A percentile compares a stretch with the other conserved stretches of the same genome.
Evolutionary conservation across 306 rosid species (phyloP).

Genomic region (Cucumis hystrix): DNA sequence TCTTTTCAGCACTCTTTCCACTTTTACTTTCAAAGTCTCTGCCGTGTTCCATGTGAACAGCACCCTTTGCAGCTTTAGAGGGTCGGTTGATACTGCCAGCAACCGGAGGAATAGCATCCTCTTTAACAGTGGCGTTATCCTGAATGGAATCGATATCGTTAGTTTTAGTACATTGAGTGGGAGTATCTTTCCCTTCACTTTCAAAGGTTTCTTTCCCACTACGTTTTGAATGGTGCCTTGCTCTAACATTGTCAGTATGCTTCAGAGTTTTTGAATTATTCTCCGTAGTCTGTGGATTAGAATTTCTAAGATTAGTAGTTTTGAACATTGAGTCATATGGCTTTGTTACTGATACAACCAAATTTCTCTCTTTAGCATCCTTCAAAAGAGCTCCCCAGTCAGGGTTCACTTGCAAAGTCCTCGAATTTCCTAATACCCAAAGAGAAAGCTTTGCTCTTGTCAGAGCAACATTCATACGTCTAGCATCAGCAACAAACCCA

Average conservation of each 20-base stretch:
- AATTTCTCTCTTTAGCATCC: slow-evolving; percentile 71
- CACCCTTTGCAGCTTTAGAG: slow-evolving; percentile 8
- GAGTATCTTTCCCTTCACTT: slow-evolving; percentile 19
- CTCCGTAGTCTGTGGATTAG: slow-evolving; percentile 19
- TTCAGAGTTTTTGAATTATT: slow-evolving; percentile 15
- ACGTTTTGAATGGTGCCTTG: slow-evolving; percentile 10
- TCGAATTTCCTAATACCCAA: slow-evolving; percentile 86
- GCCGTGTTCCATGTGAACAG: slow-evolving; percentile 16
- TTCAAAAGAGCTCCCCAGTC: slow-evolving; percentile 83
- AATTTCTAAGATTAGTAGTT: slow-evolving; percentile 20
- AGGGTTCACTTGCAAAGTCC: slow-evolving; percentile 65
- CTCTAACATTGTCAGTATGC: slow-evolving; percentile 26
- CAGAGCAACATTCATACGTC: slow-evolving; percentile 98
- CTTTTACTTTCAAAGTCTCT: slow-evolving; percentile 9
- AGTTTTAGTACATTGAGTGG: slow-evolving; percentile 17
- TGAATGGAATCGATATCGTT: slow-evolving; percentile 17
- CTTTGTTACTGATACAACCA: slow-evolving; percentile 33
- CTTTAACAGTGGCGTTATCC: slow-evolving; percentile 10
- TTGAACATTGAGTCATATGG: slow-evolving; percentile 53
- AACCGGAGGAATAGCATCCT: slow-evolving; percentile 16
- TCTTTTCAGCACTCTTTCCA: slow-evolving; percentile 20
- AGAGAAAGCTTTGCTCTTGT: slow-evolving; percentile 87
- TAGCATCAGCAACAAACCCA: slow-evolving; percentile 94
- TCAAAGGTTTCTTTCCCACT: slow-evolving; percentile 20
- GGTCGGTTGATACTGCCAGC: slow-evolving; percentile 16